A percentile compares a stretch with the other conserved stretches of the same genome.
phyloP scores from a whole-genome alignment of 352 stramenopile genomes.

The Pythium guiyangense region DNA sequence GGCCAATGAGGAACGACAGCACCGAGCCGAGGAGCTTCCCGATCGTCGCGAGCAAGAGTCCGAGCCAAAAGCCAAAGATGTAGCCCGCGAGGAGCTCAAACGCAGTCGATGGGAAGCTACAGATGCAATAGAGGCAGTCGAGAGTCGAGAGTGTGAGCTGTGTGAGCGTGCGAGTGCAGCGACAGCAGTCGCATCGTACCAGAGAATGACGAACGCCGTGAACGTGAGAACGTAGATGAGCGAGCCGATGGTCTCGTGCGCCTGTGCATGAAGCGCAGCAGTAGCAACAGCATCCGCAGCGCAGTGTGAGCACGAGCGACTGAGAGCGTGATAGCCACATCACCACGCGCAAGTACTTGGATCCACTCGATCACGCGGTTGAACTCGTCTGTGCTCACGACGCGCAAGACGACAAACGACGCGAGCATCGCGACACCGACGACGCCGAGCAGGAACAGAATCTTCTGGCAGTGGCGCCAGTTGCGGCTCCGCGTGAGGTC shows the following conservation, averaged over 20 bases:
- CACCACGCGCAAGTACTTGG: constrained; percentile 6
- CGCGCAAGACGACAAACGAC: constrained; percentile 10
- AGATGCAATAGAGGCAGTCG: constrained; percentile 7
- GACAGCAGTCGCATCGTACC: not conserved
- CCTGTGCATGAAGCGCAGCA: not conserved
- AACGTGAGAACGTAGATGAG: constrained; percentile 16
- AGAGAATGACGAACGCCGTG: constrained; percentile 18
- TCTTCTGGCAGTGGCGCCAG: constrained; percentile 11
- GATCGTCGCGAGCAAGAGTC: constrained; percentile 46
- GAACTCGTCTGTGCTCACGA: constrained; percentile 19
- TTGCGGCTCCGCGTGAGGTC: constrained; percentile 11
- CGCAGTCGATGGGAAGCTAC: constrained; percentile 67
- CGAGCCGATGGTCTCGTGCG: constrained; percentile 9
- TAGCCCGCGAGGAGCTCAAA: constrained; percentile 79
- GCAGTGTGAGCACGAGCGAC: not conserved
- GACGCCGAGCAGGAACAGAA: constrained; percentile 8
- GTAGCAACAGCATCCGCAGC: no score
- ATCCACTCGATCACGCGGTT: constrained; percentile 19
- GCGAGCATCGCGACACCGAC: constrained; percentile 7
- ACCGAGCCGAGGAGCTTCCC: constrained; percentile 71
- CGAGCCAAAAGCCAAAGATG: constrained; percentile 76
- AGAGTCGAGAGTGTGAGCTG: not conserved
- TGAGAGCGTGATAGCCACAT: not conserved
- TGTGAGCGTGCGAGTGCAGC: not conserved
- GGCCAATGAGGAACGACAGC: constrained; percentile 63